Conservation (phyloP, 139 green algal genomes). For the Yamagishiella unicocca region DNA sequence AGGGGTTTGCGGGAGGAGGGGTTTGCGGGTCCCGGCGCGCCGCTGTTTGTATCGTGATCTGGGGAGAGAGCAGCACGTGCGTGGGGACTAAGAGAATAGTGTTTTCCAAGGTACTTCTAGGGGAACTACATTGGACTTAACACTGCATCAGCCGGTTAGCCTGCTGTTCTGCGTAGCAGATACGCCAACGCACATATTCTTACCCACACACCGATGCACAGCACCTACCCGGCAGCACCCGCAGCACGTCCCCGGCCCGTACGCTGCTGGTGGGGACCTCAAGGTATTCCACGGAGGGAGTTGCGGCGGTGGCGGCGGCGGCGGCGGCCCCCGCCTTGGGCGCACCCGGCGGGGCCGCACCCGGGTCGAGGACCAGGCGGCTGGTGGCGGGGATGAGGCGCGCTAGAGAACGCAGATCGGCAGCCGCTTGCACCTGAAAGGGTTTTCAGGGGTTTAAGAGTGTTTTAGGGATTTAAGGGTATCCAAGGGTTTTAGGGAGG, state of each 20-base stretch:
- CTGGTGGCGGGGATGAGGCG: slow-evolving; percentile 79
- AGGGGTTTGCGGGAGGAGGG: too few species aligned
- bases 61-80: too few species aligned
- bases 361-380: slow-evolving; percentile 78
- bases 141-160: too few species aligned
- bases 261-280: slow-evolving; percentile 70
- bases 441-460: not conserved
- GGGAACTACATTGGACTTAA: too few species aligned
- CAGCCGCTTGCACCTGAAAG: slow-evolving; percentile 54
- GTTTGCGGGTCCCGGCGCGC: too few species aligned
- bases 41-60: too few species aligned
- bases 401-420: slow-evolving; percentile 79
- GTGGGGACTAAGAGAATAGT: too few species aligned
- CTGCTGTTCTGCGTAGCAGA: too few species aligned
- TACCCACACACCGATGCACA: too few species aligned
- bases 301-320: not conserved
- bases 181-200: too few species aligned
- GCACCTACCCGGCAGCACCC: slow-evolving; percentile 86
- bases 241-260: slow-evolving; percentile 74
- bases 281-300: slow-evolving; percentile 54
- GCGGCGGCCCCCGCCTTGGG: slow-evolving; percentile 7
- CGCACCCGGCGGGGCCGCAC: not conserved
- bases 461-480: too few species aligned
- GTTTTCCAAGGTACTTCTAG: too few species aligned
- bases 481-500: not conserved